phyloP scores from a whole-genome alignment of 805 yeast species.

The Cyberlindnera amylophila region DNA sequence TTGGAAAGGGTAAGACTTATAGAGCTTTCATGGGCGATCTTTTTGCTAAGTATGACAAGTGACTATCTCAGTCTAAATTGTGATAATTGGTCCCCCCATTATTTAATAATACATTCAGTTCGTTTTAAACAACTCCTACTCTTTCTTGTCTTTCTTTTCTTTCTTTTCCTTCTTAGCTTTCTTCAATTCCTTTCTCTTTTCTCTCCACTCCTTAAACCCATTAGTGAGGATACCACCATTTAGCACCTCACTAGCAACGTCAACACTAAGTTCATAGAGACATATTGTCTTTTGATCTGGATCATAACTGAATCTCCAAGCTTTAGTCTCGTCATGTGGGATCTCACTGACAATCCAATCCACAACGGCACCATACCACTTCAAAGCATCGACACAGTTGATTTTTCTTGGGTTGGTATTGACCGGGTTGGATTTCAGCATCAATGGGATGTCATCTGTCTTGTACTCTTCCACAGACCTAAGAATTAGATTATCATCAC shows the following conservation, averaged over 20 bases:
- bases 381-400: constrained; percentile 73
- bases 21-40: constrained; percentile 17
- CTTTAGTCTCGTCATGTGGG: constrained; percentile 50
- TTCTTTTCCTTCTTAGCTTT: constrained; percentile 8
- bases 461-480: constrained; percentile 68
- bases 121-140: background rate
- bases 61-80: no score
- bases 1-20: constrained; percentile 32
- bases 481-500: constrained; percentile 68
- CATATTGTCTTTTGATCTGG: constrained; percentile 50
- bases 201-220: constrained; percentile 54
- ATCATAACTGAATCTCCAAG: constrained; percentile 55
- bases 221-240: constrained; percentile 44
- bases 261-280: constrained; percentile 43
- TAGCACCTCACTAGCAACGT: constrained; percentile 33
- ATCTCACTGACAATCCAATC: constrained; percentile 67
- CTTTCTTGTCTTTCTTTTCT: background rate
- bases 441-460: constrained; percentile 74
- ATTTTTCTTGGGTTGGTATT: constrained; percentile 42
- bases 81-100: no score
- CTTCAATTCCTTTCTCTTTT: constrained; percentile 6
- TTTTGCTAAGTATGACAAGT: constrained; percentile 9
- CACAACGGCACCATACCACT: constrained; percentile 80
- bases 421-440: constrained; percentile 51
- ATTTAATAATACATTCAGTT: no score